Base-by-base conservation (phyloP, 2,329 filamentous ascomycete genomes). In the Talaromyces verruculosus region DNA sequence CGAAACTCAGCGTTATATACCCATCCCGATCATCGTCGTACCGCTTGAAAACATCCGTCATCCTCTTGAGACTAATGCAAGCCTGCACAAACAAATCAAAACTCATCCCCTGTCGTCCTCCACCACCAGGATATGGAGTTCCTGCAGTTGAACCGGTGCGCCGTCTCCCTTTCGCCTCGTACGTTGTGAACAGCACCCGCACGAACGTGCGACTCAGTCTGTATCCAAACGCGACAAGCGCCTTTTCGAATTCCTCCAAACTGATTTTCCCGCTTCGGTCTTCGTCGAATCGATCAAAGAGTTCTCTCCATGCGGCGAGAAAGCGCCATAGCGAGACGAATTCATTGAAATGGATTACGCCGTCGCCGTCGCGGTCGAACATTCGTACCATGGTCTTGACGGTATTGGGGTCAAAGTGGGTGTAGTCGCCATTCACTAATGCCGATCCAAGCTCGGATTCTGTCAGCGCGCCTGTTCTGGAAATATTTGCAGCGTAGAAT, bases 341-440 rank as follows among this genome's bases (percentile, higher is more conserved):
- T 79, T 98, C 95, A 70, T 95, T 89, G 78, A 97, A 98, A 68
- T 91, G 93, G 77, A 99, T 96, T 15, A 90, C 91, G 61, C 93
- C 93, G 68, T 87, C 91, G 72, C 91, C 90, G 80, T 97, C 91
- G 66, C 90, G 91, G 81, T 98, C 94, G 80, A 99, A 99, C 95
- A 99, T 98, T 75, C 93, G 91, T 71, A 99, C 97, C 93, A 99
- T 97, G 92, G 98, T 97, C 74, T 90, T 90, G 70, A 98, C 93
- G 1, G 95, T 99, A 72, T 97, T 91, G 4, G 89, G 85, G 79
- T 99, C 93, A 77, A 99, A 99, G 4, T 92, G 87, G 1, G 92
- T 92, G 87, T 92, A 97, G 83, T 99, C 95, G 64, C 93, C 94
- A 76, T 99, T 99, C 67, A 98, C 93, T 5, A 99, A 88, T 22